Percentiles rank a stretch among this genome's conserved stretches.
These are phyloP conservation scores for Mortierella sp. DNA, from an alignment of 371 early-diverging fungal species.

Conservation along the genomic window DNA sequence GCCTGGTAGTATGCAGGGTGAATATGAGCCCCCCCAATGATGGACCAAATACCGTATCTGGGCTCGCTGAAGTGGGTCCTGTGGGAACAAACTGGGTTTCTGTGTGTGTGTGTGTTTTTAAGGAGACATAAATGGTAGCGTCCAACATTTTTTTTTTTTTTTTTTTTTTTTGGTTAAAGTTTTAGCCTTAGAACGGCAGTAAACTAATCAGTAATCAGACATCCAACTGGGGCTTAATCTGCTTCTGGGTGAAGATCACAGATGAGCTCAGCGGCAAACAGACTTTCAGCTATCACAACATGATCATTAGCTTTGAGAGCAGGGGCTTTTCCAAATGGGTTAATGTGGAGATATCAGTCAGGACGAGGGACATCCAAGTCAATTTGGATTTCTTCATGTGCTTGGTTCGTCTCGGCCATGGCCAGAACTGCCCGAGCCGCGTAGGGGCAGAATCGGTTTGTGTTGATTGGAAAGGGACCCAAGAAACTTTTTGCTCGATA, in stretches of 20 bases:
- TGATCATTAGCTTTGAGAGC: conserved; percentile 30
- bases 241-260: conserved; percentile 31
- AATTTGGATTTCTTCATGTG: conserved; percentile 20
- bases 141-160: no score
- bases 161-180: no score
- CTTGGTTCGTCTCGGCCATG: conserved; percentile 35
- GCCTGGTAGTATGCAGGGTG: conserved; percentile 21
- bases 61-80: conserved; percentile 28
- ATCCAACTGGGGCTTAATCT: conserved; percentile 6
- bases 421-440: conserved; percentile 30
- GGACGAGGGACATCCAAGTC: conserved; percentile 30
- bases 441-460: conserved; percentile 24
- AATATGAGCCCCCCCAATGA: conserved; percentile 25
- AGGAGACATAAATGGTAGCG: no score
- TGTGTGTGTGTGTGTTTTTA: no score
- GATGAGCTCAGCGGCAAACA: conserved; percentile 31
- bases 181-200: no score
- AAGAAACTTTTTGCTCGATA: conserved; percentile 80
- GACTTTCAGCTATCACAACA: conserved; percentile 19
- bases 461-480: conserved; percentile 79
- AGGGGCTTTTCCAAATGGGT: conserved; percentile 32
- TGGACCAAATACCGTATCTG: conserved; percentile 33
- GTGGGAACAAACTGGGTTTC: conserved; percentile 16
- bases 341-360: conserved; percentile 36
- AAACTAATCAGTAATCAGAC: no score